Evolutionary conservation across 164 flowering plant genomes (phyloP).

Genomic region (Liquidambar formosana): DNA sequence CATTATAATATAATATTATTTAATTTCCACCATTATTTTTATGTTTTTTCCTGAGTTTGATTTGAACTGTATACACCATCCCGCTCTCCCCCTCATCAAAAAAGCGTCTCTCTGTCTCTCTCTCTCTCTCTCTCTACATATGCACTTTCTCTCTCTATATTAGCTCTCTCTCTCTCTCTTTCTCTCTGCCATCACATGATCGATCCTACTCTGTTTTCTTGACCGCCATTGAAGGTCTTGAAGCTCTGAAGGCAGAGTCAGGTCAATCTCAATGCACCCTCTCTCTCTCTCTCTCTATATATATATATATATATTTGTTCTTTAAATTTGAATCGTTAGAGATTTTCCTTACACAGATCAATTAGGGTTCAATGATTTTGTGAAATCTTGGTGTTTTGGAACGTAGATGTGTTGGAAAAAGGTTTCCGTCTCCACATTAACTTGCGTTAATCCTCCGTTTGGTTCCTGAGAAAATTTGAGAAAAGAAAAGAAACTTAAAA

Average conservation of each 20-base stretch:
- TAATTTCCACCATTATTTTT: not conserved
- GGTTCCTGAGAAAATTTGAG: too few relatives aligned
- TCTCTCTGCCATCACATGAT: not conserved
- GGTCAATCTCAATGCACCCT: constrained; percentile 12
- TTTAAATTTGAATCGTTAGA: not conserved
- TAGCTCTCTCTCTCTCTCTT: constrained; percentile 11
- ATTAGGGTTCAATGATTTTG: constrained; percentile 13
- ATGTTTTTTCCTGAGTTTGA: constrained; percentile 23
- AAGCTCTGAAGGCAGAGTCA: constrained; percentile 25
- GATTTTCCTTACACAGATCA: not conserved
- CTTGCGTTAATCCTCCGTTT: too few relatives aligned
- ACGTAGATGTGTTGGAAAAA: too few relatives aligned
- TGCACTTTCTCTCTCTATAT: too few relatives aligned
- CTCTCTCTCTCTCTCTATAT: not conserved
- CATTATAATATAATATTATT: not conserved
- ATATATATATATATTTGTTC: not conserved
- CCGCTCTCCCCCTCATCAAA: constrained; percentile 13
- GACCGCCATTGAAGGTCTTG: constrained; percentile 19
- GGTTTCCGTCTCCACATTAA: too few relatives aligned
- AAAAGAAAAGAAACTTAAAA: too few relatives aligned
- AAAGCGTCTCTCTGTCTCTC: too few relatives aligned
- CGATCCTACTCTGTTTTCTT: constrained; percentile 20
- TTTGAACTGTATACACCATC: constrained; percentile 15
- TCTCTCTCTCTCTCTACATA: constrained; percentile 11
- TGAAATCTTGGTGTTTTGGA: not conserved